These are phyloP conservation scores for Fusarium fujikuroi DNA, from an alignment of 2,329 filamentous ascomycete genomes.

Conservation along the genomic window DNA sequence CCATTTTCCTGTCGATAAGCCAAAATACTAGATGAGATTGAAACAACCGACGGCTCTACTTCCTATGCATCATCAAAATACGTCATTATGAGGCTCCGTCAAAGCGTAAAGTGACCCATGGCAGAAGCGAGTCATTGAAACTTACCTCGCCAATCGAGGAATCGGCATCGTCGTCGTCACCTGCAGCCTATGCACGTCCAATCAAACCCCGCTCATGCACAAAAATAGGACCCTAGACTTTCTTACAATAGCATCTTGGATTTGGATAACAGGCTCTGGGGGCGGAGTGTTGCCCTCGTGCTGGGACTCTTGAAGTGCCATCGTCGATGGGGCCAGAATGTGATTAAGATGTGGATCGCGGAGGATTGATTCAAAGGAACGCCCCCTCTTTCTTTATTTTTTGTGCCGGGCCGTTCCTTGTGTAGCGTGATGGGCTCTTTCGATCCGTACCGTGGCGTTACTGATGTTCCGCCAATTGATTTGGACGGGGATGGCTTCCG, in stretches of 20 bases:
- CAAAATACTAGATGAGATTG: background rate
- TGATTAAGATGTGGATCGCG: background rate
- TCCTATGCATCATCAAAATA: background rate
- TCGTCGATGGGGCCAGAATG: background rate
- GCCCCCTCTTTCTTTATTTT: background rate
- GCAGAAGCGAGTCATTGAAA: background rate
- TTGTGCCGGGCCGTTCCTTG: background rate
- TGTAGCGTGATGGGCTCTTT: background rate
- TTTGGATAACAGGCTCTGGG: background rate
- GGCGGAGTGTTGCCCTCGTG: background rate
- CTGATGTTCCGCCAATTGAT: background rate
- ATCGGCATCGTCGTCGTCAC: background rate
- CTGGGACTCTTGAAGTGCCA: background rate
- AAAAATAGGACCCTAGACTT: background rate
- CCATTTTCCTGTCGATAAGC: background rate
- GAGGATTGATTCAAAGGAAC: background rate
- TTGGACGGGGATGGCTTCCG: background rate
- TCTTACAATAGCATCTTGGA: background rate
- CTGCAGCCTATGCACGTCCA: background rate
- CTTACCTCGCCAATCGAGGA: background rate
- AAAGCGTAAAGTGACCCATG: background rate
- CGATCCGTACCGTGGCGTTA: background rate
- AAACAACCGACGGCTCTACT: background rate
- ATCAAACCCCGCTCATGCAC: background rate
- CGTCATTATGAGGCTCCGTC: background rate